phyloP scores from a whole-genome alignment of 805 yeast species.

The Suhomyces vadensis region DNA sequence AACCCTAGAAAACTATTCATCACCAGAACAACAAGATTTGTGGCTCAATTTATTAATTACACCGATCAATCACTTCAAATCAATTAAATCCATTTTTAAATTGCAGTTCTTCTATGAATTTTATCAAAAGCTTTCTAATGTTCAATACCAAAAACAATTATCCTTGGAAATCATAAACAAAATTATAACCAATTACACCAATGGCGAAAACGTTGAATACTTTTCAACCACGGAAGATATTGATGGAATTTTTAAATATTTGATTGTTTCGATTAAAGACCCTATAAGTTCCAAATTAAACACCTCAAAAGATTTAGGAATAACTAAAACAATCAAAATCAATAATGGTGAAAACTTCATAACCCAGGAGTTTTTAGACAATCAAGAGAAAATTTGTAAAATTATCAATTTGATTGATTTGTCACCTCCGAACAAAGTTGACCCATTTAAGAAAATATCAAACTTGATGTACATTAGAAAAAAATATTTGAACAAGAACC shows the following conservation, averaged over 20 bases:
- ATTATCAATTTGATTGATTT: conserved; percentile 60
- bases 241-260: conserved; percentile 58
- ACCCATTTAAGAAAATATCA: conserved; percentile 39
- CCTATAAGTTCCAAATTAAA: conserved; percentile 22
- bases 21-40: conserved; percentile 24
- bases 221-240: conserved; percentile 46
- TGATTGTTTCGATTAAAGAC: conserved; percentile 54
- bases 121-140: conserved; percentile 50
- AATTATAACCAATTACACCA: conserved; percentile 37
- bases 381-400: conserved; percentile 67
- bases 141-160: conserved; percentile 53
- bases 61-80: conserved; percentile 48
- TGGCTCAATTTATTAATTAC: conserved; percentile 49
- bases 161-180: conserved; percentile 63
- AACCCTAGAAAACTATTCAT: conserved; percentile 3
- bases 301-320: conserved; percentile 43
- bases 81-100: conserved; percentile 42
- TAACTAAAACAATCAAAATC: conserved; percentile 32
- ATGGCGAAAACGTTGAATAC: conserved; percentile 33
- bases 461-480: conserved; percentile 38
- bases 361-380: conserved; percentile 40
- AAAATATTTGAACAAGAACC: conserved; percentile 54
- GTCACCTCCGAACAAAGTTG: conserved; percentile 28
- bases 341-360: conserved; percentile 29
- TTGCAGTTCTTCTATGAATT: conserved; percentile 55